Base-by-base conservation (phyloP, 2,329 filamentous ascomycete genomes). In the Colletotrichum eremochloae region DNA sequence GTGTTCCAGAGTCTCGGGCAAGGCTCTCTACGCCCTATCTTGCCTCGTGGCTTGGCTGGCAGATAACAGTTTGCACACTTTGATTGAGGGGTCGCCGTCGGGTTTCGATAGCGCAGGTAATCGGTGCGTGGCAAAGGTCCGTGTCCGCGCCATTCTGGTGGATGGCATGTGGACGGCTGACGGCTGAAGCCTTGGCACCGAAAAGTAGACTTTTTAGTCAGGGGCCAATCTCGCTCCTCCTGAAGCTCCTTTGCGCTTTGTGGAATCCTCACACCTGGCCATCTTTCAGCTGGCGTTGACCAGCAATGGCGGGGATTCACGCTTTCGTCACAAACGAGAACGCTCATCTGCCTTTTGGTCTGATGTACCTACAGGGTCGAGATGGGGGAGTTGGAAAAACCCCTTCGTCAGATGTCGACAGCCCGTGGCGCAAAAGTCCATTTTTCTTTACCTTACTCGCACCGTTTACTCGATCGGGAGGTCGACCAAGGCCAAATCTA, bases 111-210 rank as follows among this genome's bases (percentile, higher is more conserved):
- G 67, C 55, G 53, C 38, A 40, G 24, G 12, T 15, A 14, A 38
- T 33, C 50, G 31, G 67, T 61, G 57, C 66, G 24, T 55, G 60
- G 67, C 55, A 64, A 24, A 55, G 36, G 65, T 56, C 66, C 60
- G 42, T 69, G 66, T 48, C 38, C 66, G 40, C 66, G 57, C 61
- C 36, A 62, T 24, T 62, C 24, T 65, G 40, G 31, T 46, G 33
- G 46, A 44, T 38, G 58, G 38, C 57, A 55, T 50, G 20, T 40
- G 29, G 53, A 31, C 31, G 58, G 38, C 58, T 61, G 66, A 70
- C 60, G 65, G 60, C 60, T 70, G 67, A 72, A 56, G 50, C 42
- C 40, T 70, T 55, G 55, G 66, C 53, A 56, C 36, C 36, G 6
- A 40, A 42, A 55, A 69, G 60, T 24, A 63, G 58, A 46, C 46